Percentiles rank a stretch among this genome's conserved stretches.
These are phyloP conservation scores for Skeletonema tropicum DNA, from an alignment of 108 stramenopile species.

Conservation along the genomic window DNA sequence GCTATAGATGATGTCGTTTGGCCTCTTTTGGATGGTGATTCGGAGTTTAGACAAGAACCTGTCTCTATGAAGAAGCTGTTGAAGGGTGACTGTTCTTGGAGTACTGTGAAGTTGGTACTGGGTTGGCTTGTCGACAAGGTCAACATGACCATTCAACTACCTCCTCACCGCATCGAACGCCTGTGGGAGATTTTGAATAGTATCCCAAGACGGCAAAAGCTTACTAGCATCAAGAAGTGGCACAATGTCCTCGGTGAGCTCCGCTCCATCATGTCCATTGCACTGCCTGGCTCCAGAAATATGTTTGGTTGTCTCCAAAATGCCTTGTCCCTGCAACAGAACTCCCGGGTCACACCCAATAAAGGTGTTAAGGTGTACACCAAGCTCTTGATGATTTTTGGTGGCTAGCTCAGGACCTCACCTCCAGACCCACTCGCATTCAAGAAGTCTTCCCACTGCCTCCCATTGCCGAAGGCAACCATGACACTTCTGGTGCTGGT, in stretches of 20 bases:
- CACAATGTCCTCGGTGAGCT: slow-evolving; percentile 51
- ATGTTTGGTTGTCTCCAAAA: slow-evolving; percentile 46
- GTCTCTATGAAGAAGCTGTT: slow-evolving; percentile 41
- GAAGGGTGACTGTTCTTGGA: slow-evolving; percentile 27
- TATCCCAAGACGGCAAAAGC: neutral
- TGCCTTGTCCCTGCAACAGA: slow-evolving; percentile 23
- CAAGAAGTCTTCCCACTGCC: slow-evolving; percentile 47
- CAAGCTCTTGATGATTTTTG: slow-evolving; percentile 39
- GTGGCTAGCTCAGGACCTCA: slow-evolving; percentile 20
- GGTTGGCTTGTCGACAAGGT: slow-evolving; percentile 32
- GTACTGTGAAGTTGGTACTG: slow-evolving; percentile 13
- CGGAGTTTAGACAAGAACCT: slow-evolving; percentile 30
- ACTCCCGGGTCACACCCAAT: neutral
- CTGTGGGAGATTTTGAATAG: slow-evolving; percentile 19
- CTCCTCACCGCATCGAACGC: slow-evolving; percentile 27
- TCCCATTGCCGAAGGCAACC: slow-evolving; percentile 34
- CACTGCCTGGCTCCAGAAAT: slow-evolving; percentile 41
- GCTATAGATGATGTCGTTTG: slow-evolving; percentile 44
- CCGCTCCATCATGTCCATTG: slow-evolving; percentile 52
- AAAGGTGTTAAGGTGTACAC: slow-evolving; percentile 13
- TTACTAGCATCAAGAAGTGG: slow-evolving; percentile 20
- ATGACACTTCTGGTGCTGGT: slow-evolving; percentile 49
- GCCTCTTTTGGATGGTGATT: slow-evolving; percentile 10
- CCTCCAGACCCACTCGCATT: slow-evolving; percentile 33
- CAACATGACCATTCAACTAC: slow-evolving; percentile 9